Evolutionary conservation across 345 rosid species (phyloP).

Genomic region (Luvunga scandens): DNA sequence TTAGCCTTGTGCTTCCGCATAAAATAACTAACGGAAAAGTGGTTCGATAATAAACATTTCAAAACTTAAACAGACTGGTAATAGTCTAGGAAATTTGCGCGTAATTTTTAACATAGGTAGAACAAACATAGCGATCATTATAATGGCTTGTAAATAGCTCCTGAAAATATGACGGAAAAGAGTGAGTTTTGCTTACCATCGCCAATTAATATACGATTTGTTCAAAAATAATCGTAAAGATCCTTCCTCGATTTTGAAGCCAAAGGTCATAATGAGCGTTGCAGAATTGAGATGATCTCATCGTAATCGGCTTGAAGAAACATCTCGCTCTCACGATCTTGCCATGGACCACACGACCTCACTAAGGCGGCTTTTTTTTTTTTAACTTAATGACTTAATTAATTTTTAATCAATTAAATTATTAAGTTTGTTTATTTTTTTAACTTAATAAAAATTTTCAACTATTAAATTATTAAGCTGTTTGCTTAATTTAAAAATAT

Average conservation of each 20-base stretch:
- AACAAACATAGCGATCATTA: not conserved
- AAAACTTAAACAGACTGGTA: too few species aligned
- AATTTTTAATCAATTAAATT: too few species aligned
- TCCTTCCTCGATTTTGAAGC: constrained; percentile 33
- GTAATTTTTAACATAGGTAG: not conserved
- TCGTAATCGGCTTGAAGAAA: constrained; percentile 43
- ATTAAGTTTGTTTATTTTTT: too few species aligned
- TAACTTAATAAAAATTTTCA: too few species aligned
- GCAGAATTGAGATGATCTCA: constrained; percentile 18
- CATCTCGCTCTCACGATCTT: constrained; percentile 26
- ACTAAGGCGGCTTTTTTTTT: too few species aligned
- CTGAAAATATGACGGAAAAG: not conserved
- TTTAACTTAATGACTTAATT: too few species aligned
- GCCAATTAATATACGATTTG: constrained; percentile 34
- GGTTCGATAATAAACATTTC: too few species aligned
- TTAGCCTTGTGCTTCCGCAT: too few species aligned
- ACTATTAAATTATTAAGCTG: too few species aligned
- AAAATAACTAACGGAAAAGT: too few species aligned
- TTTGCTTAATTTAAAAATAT: too few species aligned
- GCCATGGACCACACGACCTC: not conserved
- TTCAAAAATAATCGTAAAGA: constrained; percentile 42
- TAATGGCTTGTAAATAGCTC: not conserved
- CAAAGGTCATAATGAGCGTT: not conserved
- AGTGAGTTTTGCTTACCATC: constrained; percentile 28
- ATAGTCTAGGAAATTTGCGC: too few species aligned